These are phyloP conservation scores for Haplographium delicatum DNA, from an alignment of 495 filamentous ascomycete species.

Conservation along the genomic window DNA sequence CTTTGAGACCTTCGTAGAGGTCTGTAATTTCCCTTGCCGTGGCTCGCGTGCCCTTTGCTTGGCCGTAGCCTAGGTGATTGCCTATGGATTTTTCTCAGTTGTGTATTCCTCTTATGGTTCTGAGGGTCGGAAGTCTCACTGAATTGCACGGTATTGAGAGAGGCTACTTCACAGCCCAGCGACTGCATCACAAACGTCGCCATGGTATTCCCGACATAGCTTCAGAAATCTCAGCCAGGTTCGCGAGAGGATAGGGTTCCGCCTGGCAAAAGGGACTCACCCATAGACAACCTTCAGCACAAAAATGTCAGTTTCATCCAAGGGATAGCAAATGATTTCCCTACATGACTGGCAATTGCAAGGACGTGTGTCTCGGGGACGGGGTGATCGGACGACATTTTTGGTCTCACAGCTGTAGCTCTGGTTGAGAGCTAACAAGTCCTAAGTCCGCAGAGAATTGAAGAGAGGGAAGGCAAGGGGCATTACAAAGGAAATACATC, in stretches of 20 bases:
- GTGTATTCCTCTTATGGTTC: neutral
- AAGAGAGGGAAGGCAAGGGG: neutral
- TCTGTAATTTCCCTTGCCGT: constrained; percentile 78
- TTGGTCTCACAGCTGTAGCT: neutral
- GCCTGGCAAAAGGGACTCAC: no score
- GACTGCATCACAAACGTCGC: constrained; percentile 88
- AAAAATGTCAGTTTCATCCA: constrained; percentile 19
- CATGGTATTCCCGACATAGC: constrained; percentile 96
- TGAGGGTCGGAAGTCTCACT: constrained; percentile 45
- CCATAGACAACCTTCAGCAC: constrained; percentile 71
- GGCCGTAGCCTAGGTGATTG: constrained; percentile 88
- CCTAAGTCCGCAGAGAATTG: neutral
- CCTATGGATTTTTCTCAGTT: constrained; percentile 42
- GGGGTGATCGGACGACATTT: constrained; percentile 26
- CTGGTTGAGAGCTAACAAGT: no score
- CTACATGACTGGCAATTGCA: constrained; percentile 96
- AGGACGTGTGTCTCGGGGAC: constrained; percentile 85
- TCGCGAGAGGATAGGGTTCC: no score
- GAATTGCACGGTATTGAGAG: constrained; percentile 93
- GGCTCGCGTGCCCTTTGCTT: constrained; percentile 75
- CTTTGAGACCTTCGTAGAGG: constrained; percentile 76
- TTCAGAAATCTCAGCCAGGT: no score
- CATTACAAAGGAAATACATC: constrained; percentile 4
- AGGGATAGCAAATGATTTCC: constrained; percentile 27
- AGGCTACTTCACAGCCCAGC: constrained; percentile 86